phyloP scores from a whole-genome alignment of 352 stramenopile genomes.

The Pilasporangium apinafurcum region DNA sequence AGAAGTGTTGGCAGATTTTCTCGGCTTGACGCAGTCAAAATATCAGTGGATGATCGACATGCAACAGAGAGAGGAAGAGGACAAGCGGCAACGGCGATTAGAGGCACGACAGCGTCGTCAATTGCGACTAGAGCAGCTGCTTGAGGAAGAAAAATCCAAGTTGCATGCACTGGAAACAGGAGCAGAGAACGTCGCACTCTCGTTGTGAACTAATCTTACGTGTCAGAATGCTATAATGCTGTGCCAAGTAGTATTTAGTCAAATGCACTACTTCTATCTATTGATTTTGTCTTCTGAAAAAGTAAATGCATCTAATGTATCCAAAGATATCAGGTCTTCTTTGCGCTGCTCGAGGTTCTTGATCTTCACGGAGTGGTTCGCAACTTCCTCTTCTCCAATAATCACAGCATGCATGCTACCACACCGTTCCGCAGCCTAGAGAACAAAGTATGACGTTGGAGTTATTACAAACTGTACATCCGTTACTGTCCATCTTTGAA shows the following conservation, averaged over 20 bases:
- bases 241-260: too few species aligned
- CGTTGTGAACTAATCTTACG: too few species aligned
- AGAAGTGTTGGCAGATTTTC: constrained; percentile 74
- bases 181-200: background rate
- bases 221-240: too few species aligned
- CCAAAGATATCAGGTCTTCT: constrained; percentile 37
- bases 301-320: constrained; percentile 20
- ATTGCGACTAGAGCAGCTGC: constrained; percentile 54
- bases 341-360: constrained; percentile 67
- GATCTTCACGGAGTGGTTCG: constrained; percentile 53
- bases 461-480: background rate
- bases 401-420: constrained; percentile 70
- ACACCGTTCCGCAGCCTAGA: constrained; percentile 58
- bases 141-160: constrained; percentile 65
- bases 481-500: background rate
- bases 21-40: constrained; percentile 77
- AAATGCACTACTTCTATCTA: too few species aligned
- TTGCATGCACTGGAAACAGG: constrained; percentile 52
- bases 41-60: constrained; percentile 82
- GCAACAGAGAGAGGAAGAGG: constrained; percentile 61
- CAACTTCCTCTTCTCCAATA: constrained; percentile 62
- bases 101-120: constrained; percentile 58
- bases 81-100: constrained; percentile 46
- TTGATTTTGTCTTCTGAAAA: constrained; percentile 6
- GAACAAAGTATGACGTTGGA: background rate